Evolutionary conservation across 2,329 filamentous ascomycete species (phyloP).

Genomic region (Coniella vitis): DNA sequence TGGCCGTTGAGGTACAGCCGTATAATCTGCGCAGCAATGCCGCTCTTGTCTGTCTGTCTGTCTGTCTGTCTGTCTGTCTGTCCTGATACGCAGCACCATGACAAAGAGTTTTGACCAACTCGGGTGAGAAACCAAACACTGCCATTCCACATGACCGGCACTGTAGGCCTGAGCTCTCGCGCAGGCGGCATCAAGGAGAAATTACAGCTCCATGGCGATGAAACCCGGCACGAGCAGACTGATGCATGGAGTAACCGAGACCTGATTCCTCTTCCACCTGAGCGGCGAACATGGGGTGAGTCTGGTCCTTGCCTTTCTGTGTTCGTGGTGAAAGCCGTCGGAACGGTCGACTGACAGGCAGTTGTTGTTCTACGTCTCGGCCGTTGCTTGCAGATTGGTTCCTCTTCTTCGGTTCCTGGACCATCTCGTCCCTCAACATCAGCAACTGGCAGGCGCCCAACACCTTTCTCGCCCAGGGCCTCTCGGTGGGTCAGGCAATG

Average conservation of each 20-base stretch:
- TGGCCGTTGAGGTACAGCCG: too few species aligned
- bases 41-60: too few species aligned
- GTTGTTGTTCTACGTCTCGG: too few species aligned
- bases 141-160: background rate
- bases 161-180: background rate
- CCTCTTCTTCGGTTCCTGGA: slow-evolving; percentile 15
- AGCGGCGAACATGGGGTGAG: slow-evolving; percentile 15
- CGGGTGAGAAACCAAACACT: too few species aligned
- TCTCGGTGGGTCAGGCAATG: slow-evolving; percentile 39
- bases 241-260: slow-evolving; percentile 16
- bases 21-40: too few species aligned
- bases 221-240: slow-evolving; percentile 11
- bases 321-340: too few species aligned
- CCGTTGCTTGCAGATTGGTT: slow-evolving; percentile 17
- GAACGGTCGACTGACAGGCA: too few species aligned
- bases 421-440: slow-evolving; percentile 31
- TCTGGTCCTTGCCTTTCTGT: background rate
- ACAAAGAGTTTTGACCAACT: too few species aligned
- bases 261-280: slow-evolving; percentile 14
- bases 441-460: slow-evolving; percentile 37
- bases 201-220: slow-evolving; percentile 13
- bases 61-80: too few species aligned
- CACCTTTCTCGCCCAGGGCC: slow-evolving; percentile 39
- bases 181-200: slow-evolving; percentile 9
- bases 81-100: too few species aligned